Conservation (phyloP, 2,329 filamentous ascomycete genomes). For the Epichloe gansuensis region DNA sequence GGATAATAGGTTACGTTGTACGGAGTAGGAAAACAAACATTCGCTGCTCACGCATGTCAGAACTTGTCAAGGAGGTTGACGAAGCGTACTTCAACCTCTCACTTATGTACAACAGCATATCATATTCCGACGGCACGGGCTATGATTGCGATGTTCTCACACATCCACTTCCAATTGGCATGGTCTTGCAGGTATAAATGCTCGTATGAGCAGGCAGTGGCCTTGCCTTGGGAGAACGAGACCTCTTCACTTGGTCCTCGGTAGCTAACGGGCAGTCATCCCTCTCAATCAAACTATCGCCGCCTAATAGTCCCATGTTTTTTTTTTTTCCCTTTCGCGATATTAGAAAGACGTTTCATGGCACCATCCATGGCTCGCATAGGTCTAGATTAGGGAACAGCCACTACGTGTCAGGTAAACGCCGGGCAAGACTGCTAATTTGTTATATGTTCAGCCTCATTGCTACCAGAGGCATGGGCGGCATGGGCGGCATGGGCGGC, state of each 20-base stretch:
- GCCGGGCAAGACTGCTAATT: neutral
- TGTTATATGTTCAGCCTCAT: neutral
- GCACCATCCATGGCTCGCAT: neutral
- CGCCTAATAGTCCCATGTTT: neutral
- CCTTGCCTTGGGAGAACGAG: neutral
- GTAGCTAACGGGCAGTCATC: neutral
- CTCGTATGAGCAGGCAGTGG: neutral
- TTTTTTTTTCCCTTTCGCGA: neutral
- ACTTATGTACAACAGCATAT: neutral
- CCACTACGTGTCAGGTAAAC: neutral
- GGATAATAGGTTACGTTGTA: neutral
- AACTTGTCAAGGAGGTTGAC: neutral
- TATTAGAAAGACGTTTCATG: neutral
- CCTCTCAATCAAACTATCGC: neutral
- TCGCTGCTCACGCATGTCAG: neutral
- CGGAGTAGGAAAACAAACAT: too few relatives aligned
- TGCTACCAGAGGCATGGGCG: constrained; percentile 13
- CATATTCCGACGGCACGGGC: neutral
- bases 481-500: constrained; percentile 4
- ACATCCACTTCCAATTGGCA: neutral
- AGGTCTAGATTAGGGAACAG: neutral
- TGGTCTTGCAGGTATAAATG: neutral
- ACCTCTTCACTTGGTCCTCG: neutral
- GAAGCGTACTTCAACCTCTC: neutral
- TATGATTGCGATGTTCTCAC: neutral